Conservation (phyloP, 2,329 filamentous ascomycete species). For the Trichoderma koningii region DNA sequence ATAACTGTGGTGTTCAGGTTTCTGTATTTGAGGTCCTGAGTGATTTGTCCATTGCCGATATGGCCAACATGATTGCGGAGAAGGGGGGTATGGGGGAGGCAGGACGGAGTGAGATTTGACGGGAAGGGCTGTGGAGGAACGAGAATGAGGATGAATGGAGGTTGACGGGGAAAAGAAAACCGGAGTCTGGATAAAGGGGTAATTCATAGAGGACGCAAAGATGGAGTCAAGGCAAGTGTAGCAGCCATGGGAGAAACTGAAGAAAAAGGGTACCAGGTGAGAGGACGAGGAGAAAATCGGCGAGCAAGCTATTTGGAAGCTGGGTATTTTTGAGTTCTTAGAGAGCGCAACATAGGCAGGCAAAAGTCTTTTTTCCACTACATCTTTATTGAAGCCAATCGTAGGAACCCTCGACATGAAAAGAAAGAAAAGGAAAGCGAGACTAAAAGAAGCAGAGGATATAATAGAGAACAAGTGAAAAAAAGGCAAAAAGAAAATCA, state of each 20-base stretch:
- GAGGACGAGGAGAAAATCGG: not conserved
- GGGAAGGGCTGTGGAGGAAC: not conserved
- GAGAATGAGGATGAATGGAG: not conserved
- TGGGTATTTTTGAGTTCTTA: not conserved
- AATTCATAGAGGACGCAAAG: not conserved
- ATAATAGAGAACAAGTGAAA: too few species aligned
- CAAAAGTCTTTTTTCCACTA: not conserved
- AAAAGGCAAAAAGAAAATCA: not conserved
- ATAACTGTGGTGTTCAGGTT: conserved; percentile 48
- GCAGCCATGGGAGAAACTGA: not conserved
- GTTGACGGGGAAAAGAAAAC: not conserved
- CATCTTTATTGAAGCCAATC: not conserved
- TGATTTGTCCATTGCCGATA: conserved; percentile 44
- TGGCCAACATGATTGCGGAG: conserved; percentile 42
- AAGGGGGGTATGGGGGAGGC: conserved; percentile 37
- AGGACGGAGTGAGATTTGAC: not conserved
- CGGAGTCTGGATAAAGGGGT: not conserved
- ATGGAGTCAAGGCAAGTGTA: not conserved
- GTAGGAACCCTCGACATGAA: not conserved
- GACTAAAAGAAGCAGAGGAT: too few species aligned
- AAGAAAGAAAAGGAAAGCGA: not conserved
- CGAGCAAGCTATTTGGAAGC: not conserved
- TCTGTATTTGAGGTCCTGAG: conserved; percentile 53
- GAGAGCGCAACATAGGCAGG: not conserved
- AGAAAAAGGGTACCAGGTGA: not conserved